Base-by-base conservation (phyloP, 2,329 filamentous ascomycete genomes). In the Bipolaris gigantea region DNA sequence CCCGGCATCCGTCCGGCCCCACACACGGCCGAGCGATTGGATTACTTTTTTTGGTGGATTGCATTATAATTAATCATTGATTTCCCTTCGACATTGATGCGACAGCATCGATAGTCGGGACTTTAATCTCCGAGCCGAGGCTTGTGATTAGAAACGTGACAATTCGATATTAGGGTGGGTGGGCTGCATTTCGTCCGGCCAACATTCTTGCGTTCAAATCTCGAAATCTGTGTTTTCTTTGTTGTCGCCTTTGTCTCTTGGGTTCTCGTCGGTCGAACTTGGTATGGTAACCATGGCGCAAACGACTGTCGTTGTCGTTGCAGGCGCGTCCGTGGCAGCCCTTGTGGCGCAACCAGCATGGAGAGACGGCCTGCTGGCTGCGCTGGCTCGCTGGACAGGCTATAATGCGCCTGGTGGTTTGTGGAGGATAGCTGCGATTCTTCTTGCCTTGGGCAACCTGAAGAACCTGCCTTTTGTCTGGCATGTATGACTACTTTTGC, bases 381-480 rank as follows among this genome's bases (percentile, higher is more conserved):
- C n/a, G 8, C 35, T 62, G 16, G 50, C 55, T n/a, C 61, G 51
- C 51, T 63, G 64, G 57, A 63, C 66, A n/a, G 72, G 70, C 7
- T 64, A 69, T 38, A 58, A 61, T 42, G 58, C 65, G 15, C 71
- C 72, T 1, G 72, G 71, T 7, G 71, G 72, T 3, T 38, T 65
- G 4, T 75, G 73, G 73, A 63, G 71, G 33, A 63, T 73, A 21
- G 45, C 70, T 1, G 70, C 71, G 9, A 59, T 75, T 15, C 18
- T 75, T 1, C 61, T 75, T 15, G 71, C 67, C 7, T 43, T 73
- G 32, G 61, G 83, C 39, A 93, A 92, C 72, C 79, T 87, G 76
- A 93, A 93, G 80, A 89, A 82, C 56, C 67, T 92, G 56, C 89
- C 89, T 0, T 81, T 90, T 38, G 83, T 84, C 9, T 93, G 89